Evolutionary conservation across 495 filamentous ascomycete species (phyloP).

Genomic region (Xylaria bambusicola): DNA sequence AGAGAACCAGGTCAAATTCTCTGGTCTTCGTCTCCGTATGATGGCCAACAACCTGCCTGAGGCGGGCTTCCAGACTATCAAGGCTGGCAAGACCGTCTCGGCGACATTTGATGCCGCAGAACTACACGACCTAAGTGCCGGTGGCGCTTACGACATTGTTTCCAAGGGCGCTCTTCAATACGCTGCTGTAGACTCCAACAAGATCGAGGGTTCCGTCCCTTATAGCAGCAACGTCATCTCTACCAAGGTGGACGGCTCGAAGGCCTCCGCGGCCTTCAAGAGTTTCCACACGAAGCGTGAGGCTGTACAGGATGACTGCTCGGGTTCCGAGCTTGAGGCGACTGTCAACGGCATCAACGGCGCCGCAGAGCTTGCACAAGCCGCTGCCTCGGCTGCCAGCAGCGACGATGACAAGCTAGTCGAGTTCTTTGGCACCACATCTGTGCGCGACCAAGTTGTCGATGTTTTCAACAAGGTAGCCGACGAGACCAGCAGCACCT

Average conservation of each 20-base stretch:
- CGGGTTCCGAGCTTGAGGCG: conserved; percentile 40
- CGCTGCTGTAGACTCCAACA: conserved; percentile 48
- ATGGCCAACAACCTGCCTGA: conserved; percentile 44
- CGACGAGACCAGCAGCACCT: conserved; percentile 47
- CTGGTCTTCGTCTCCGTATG: conserved; percentile 57
- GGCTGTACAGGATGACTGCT: conserved; percentile 49
- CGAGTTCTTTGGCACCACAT: conserved; percentile 62
- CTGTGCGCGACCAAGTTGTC: conserved; percentile 51
- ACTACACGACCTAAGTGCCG: conserved; percentile 55
- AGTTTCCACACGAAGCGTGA: conserved; percentile 45
- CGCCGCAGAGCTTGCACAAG: conserved; percentile 54
- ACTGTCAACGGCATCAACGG: conserved; percentile 52
- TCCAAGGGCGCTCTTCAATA: conserved; percentile 51
- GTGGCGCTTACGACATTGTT: conserved; percentile 52
- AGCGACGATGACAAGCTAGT: conserved; percentile 55
- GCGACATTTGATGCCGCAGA: conserved; percentile 59
- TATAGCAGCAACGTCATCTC: conserved; percentile 49
- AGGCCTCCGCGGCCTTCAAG: conserved; percentile 47
- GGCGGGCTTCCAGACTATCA: conserved; percentile 56
- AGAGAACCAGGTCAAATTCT: conserved; percentile 56
- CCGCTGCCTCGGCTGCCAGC: conserved; percentile 49
- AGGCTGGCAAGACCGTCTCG: conserved; percentile 54
- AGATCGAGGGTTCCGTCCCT: conserved; percentile 46
- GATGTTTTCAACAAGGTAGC: conserved; percentile 54
- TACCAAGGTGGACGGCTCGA: conserved; percentile 52